Conservation (phyloP, 768 basidiomycete species). For the Termitomyces sp. region DNA sequence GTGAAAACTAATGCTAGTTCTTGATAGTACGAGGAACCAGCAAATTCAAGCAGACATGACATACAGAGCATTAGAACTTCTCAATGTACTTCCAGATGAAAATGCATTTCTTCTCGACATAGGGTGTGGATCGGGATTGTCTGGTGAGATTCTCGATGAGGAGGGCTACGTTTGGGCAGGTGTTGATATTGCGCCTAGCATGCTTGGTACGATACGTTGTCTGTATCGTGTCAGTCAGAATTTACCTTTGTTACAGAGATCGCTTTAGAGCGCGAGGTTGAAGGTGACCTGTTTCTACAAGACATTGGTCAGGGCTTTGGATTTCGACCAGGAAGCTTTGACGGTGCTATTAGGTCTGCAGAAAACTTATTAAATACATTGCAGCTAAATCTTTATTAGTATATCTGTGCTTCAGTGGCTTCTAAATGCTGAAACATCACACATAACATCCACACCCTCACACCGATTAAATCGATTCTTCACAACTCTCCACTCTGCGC, state of each 20-base stretch:
- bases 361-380: neutral
- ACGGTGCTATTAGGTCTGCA: conserved; percentile 89
- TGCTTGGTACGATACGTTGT: conserved; percentile 70
- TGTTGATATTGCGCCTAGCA: conserved; percentile 91
- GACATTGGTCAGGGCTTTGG: conserved; percentile 99
- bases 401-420: conserved; percentile 99
- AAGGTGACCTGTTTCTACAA: conserved; percentile 93
- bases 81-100: conserved; percentile 74
- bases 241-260: conserved; percentile 59
- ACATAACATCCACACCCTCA: conserved; percentile 83
- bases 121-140: conserved; percentile 95
- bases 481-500: conserved; percentile 83
- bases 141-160: conserved; percentile 94
- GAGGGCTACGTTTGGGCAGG: conserved; percentile 93
- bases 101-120: conserved; percentile 90
- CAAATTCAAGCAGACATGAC: conserved; percentile 98
- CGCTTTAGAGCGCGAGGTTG: conserved; percentile 90
- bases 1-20: conserved; percentile 14
- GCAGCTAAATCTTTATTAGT: conserved; percentile 34
- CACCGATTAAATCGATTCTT: conserved; percentile 86
- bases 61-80: conserved; percentile 86
- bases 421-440: conserved; percentile 91
- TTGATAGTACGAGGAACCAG: conserved; percentile 83
- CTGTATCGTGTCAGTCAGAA: neutral
- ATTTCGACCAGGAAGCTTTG: conserved; percentile 94